Evolutionary conservation across 164 flowering plant genomes (phyloP), one percentile per base, ranked within the genome.

Genomic region (Pachysandra terminalis): DNA sequence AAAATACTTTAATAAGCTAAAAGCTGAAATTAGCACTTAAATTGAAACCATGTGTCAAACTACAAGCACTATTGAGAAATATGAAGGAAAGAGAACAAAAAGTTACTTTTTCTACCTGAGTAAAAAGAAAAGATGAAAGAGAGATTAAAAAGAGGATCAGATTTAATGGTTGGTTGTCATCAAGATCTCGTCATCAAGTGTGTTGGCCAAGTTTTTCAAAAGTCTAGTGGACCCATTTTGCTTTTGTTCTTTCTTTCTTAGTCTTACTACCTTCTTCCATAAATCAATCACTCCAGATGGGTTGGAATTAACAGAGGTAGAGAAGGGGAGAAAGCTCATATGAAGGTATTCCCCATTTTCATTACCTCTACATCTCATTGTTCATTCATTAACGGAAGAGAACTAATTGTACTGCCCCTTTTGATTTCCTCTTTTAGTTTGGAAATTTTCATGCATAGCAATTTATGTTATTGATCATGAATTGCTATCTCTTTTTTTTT

Each of bases 301-400:
- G 37, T 32, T 7, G n/a, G n/a, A 32, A 32, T 32, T 7, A 3
- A 32, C 37, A 32, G 37, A 7, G 3, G 17, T 10, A 13, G 51
- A 45, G 51, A 7, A 45, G 51, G 10, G 51, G 14, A 68, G 37
- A 32, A 32, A 80, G 14, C 51, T 45, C 51, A 45, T 10, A 5
- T 40, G 45, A 40, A 5, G 10, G 10, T 40, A 5, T 45, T 13
- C 15, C 1, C 10, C 17, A 15, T 45, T 1, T 15, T 12, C 51
- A 5, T 45, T 45, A 2, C 1, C 51, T 5, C 10, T 45, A 45
- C 17, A 40, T 45, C 17, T 45, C 51, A 45, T 15, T 5, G 45
- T 12, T 45, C 51, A 32, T 45, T 40, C 10, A 40, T 12, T 10
- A 45, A 45, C 51, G 1, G 51, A 45, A 45, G 37, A 32, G 17